phyloP scores from a whole-genome alignment of 805 yeast species.

The Candida tallmaniae region DNA sequence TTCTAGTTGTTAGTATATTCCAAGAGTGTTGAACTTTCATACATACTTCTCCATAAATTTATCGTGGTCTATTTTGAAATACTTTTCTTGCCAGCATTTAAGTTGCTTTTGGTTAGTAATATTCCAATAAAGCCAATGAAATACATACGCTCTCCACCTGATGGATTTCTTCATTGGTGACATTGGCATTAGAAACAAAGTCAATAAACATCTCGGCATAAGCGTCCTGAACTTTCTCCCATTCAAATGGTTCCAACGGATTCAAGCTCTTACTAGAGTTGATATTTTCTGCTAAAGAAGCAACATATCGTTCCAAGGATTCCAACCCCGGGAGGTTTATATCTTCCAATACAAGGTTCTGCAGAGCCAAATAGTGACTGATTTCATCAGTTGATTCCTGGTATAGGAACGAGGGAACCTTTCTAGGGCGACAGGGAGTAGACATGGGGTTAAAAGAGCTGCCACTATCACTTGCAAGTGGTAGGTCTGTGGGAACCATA shows the following conservation, averaged over 20 bases:
- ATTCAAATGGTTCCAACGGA: slow-evolving; percentile 15
- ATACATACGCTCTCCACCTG: slow-evolving; percentile 1
- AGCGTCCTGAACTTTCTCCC: slow-evolving; percentile 16
- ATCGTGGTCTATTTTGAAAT: slow-evolving; percentile 6
- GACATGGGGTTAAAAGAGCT: slow-evolving; percentile 4
- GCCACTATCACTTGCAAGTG: slow-evolving; percentile 2
- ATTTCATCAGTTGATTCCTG: no score
- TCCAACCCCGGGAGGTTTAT: not conserved
- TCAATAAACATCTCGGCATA: slow-evolving; percentile 17
- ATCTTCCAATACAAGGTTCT: not conserved
- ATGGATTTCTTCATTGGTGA: slow-evolving; percentile 9
- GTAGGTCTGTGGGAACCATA: slow-evolving; percentile 1
- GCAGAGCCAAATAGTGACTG: not conserved
- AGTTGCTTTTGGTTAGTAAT: slow-evolving; percentile 5
- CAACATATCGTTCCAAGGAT: not conserved
- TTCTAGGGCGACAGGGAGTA: slow-evolving; percentile 4
- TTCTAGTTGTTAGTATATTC: no score
- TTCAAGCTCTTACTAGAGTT: not conserved
- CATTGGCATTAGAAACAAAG: slow-evolving; percentile 16
- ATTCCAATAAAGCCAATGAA: not conserved
- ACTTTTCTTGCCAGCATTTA: slow-evolving; percentile 7
- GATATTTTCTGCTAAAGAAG: not conserved
- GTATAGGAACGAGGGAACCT: not conserved
- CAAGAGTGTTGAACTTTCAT: no score
- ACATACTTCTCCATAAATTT: slow-evolving; percentile 7